Percentiles rank a stretch among this genome's conserved stretches.
These are phyloP conservation scores for Globisporangium polare DNA, from an alignment of 352 stramenopile genomes.

Conservation along the genomic window DNA sequence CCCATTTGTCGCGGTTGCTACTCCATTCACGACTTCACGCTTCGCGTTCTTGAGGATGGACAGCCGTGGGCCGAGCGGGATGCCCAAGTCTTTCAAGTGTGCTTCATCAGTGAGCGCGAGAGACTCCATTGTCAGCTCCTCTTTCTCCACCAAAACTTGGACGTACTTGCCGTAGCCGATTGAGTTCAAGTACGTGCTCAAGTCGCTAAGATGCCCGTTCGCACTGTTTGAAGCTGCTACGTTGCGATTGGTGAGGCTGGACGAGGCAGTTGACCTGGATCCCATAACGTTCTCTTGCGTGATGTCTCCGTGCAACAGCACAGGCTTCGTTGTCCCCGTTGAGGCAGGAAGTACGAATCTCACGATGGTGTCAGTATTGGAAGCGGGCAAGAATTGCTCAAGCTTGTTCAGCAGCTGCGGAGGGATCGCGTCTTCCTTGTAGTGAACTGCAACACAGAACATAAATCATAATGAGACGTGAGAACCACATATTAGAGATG, in stretches of 20 bases:
- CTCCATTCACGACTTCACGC: conserved; percentile 13
- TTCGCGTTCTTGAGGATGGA: conserved; percentile 43
- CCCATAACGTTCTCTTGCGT: conserved; percentile 87
- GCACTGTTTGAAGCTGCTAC: background rate
- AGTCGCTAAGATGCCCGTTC: background rate
- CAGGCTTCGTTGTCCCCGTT: conserved; percentile 23
- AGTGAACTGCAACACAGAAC: conserved; percentile 39
- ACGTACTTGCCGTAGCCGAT: conserved; percentile 58
- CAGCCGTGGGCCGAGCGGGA: conserved; percentile 58
- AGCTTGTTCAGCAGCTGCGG: conserved; percentile 56
- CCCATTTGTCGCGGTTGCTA: conserved; percentile 9
- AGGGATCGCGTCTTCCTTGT: conserved; percentile 51
- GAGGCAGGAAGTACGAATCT: conserved; percentile 37
- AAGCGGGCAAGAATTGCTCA: conserved; percentile 49
- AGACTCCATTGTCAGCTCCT: conserved; percentile 51
- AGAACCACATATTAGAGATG: conserved; percentile 3
- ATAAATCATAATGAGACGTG: conserved; percentile 6
- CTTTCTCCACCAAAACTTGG: conserved; percentile 43
- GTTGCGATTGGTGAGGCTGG: background rate
- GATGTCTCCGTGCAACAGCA: conserved; percentile 78
- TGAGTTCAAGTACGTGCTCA: conserved; percentile 33
- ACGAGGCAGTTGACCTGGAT: conserved; percentile 10
- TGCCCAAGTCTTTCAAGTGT: conserved; percentile 51
- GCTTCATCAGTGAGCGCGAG: conserved; percentile 38
- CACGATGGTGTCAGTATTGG: conserved; percentile 24